Base-by-base conservation (phyloP, 2,329 filamentous ascomycete species). In the Arachnomyces sp. region DNA sequence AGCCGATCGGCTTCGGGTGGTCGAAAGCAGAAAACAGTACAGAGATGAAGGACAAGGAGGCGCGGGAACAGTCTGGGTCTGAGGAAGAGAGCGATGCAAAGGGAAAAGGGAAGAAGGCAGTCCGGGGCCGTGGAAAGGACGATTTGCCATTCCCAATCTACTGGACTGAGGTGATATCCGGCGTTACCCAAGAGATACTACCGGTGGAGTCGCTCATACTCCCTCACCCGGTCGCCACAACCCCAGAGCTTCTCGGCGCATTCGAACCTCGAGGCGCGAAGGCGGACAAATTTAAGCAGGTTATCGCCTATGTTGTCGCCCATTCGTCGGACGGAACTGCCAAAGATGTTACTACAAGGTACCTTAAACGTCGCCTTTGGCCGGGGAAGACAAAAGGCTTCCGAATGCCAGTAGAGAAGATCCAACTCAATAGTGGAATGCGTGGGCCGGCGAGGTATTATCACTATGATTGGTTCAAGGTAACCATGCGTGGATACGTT, bases 281-380 rank as follows among this genome's bases (percentile, higher is more conserved):
- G 56, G 87, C 89, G 1, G 87, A 94, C 28, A 87, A 83, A 53
- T 79, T 83, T 0, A 90, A 86, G 51, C 90, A 96, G 59, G 78
- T 94, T 9, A 87, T 94, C 54, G 84, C 85, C 34, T 98, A 98
- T 54, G 76, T 94, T 2, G 71, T 96, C 14, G 89, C 83, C 0
- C 86, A 84, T 61, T 86, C 84, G 0, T 65, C 77, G 2, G 89
- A 96, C 56, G 86, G 85, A 2, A 89, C 87, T 0, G 89, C 87
- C 9, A 96, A 96, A 58, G 92, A 98, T 57, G 84, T 98, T 12
- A 98, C 92, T 0, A 81, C 92, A 8, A 77, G 92, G 18, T 98
- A 98, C 59, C 67, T 98, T 6, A 89, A 82, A 53, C 78, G 82
- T 15, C 84, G 84, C 42, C 74, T 82, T 39, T 80, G 88, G 58